These are phyloP conservation scores for Chiua virens DNA, from an alignment of 768 basidiomycete genomes.

Conservation along the genomic window DNA sequence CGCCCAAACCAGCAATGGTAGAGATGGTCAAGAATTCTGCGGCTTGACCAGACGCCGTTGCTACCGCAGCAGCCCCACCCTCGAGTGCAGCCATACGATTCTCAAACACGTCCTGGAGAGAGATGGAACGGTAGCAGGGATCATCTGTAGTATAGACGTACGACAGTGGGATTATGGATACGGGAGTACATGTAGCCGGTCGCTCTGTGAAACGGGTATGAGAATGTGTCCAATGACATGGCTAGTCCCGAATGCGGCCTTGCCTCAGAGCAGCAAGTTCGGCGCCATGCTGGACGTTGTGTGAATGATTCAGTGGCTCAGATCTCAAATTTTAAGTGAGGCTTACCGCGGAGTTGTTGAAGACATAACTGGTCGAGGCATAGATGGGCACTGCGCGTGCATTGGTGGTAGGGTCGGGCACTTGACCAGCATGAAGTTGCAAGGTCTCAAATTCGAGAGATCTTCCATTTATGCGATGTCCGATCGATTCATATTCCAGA, in stretches of 20 bases:
- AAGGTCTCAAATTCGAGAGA: constrained; percentile 59
- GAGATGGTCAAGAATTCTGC: constrained; percentile 63
- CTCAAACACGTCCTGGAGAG: constrained; percentile 61
- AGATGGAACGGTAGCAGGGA: too few relatives aligned
- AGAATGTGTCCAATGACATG: background rate
- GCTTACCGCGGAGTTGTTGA: constrained; percentile 51
- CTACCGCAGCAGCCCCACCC: constrained; percentile 58
- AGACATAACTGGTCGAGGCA: constrained; percentile 53
- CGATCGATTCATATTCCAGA: too few relatives aligned
- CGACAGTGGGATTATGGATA: constrained; percentile 57
- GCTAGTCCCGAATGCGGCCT: background rate
- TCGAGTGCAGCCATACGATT: constrained; percentile 64
- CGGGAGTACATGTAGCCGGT: constrained; percentile 55
- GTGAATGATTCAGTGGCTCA: background rate
- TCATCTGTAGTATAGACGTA: constrained; percentile 27
- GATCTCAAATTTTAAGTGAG: background rate
- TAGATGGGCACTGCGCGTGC: constrained; percentile 68
- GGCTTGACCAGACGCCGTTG: constrained; percentile 57
- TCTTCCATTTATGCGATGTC: constrained; percentile 11
- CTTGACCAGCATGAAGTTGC: constrained; percentile 62
- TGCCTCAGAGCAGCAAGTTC: constrained; percentile 50
- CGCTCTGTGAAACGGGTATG: constrained; percentile 22
- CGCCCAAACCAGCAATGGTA: constrained; percentile 52
- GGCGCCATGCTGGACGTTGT: constrained; percentile 46
- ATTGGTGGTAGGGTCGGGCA: constrained; percentile 50